Base-by-base conservation (phyloP, 2,329 filamentous ascomycete genomes). In the Aspergillus terreus region DNA sequence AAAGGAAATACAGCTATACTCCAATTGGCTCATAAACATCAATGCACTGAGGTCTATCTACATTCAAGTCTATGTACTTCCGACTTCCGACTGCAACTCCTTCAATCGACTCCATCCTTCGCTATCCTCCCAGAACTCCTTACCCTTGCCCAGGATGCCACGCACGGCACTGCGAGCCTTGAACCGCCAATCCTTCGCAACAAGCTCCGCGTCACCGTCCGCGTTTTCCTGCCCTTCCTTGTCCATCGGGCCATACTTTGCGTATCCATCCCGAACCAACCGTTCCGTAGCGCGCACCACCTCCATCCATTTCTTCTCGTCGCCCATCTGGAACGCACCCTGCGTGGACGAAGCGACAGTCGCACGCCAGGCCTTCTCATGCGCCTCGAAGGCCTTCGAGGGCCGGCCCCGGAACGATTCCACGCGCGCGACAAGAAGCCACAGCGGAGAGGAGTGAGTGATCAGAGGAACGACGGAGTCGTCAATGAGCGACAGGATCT, bases 281-380 rank as follows among this genome's bases (percentile, higher is more conserved):
- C 90, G 85, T 50, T 91, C 83, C 0, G 94, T 97, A 47, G 89
- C 82, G 55, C 83, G 78, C 2, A 95, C 89, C 4, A 95, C 83
- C 1, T 78, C 78, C 53, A 83, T 75, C 88, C 90, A 96, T 15
- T 81, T 81, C 41, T 78, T 77, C 57, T 82, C 81, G 25, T 82
- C 76, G 70, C 82, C 84, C 76, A 65, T 73, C 66, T 68, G 71
- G 64, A 70, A 73, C 21, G 70, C 70, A 23, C 66, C 80, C 63
- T 58, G 76, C 59, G 52, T 75, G 66, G 59, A 74, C 52, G 52
- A 75, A 65, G 25, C 82, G 76, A 59, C 82, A 72, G 46, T 78
- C 0, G 87, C 84, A 2, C 94, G 82, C 92, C 92, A 99, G 0
- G 87, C 90, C 66, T 92, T 92, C 72, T 97, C 94, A 27, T 92